phyloP scores from a whole-genome alignment of 2,329 filamentous ascomycete species.

The Beauveria scarabaeidicola region DNA sequence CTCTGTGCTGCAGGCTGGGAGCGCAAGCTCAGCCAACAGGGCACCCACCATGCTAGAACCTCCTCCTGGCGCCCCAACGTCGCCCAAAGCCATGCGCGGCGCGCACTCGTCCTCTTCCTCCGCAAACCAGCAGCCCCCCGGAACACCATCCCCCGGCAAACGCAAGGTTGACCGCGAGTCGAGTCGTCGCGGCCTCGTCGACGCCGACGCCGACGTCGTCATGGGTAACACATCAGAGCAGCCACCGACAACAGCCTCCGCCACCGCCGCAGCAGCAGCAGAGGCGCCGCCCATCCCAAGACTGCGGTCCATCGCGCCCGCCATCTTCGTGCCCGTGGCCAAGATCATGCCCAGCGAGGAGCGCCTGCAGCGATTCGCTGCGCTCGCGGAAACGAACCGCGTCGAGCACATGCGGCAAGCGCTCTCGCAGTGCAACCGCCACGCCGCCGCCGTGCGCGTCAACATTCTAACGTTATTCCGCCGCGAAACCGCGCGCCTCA shows the following conservation, averaged over 20 bases:
- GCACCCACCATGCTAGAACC: background rate
- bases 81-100: background rate
- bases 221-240: background rate
- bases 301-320: conserved; percentile 18
- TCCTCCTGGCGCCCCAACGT: background rate
- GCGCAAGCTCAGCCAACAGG: background rate
- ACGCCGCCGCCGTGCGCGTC: conserved; percentile 20
- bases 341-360: conserved; percentile 15
- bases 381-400: conserved; percentile 20
- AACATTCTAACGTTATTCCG: conserved; percentile 23
- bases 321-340: conserved; percentile 28
- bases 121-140: background rate
- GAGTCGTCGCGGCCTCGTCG: background rate
- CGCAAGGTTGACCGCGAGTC: background rate
- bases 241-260: background rate
- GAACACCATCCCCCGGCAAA: background rate
- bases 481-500: conserved; percentile 26
- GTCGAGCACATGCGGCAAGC: conserved; percentile 13
- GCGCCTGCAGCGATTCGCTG: conserved; percentile 21
- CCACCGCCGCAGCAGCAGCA: background rate
- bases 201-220: background rate
- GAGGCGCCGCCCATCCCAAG: conserved; percentile 14
- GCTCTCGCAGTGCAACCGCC: conserved; percentile 18
- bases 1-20: background rate
- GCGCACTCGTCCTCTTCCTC: background rate